These are phyloP conservation scores for Trichophyton simii DNA, from an alignment of 2,329 filamentous ascomycete genomes.

Conservation along the genomic window DNA sequence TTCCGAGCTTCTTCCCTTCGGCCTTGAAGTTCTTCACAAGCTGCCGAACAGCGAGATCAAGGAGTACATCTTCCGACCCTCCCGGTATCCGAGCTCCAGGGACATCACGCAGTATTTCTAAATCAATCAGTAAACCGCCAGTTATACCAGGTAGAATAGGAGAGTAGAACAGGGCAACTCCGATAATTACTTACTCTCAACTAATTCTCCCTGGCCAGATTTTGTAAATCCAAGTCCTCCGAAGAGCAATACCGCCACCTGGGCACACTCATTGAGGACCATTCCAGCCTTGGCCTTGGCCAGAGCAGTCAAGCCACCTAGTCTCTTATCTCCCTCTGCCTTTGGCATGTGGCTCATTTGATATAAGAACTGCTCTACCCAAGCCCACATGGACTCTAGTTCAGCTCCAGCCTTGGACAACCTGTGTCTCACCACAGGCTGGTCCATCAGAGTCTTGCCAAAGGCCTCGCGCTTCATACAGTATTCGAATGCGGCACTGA, in stretches of 20 bases:
- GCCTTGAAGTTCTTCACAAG: conserved; percentile 53
- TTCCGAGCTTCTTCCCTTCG: conserved; percentile 21
- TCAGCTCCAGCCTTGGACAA: conserved; percentile 56
- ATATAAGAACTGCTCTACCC: conserved; percentile 60
- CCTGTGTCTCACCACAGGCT: conserved; percentile 61
- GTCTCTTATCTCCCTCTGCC: conserved; percentile 36
- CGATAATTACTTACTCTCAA: conserved; percentile 46
- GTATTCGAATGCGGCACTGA: conserved; percentile 49
- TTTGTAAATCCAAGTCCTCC: conserved; percentile 62
- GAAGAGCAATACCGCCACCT: conserved; percentile 57
- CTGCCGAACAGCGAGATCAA: conserved; percentile 57
- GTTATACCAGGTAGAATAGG: not conserved
- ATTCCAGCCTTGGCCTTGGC: conserved; percentile 61
- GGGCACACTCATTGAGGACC: conserved; percentile 58
- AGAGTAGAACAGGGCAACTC: conserved; percentile 4
- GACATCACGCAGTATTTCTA: conserved; percentile 52
- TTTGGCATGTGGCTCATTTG: conserved; percentile 50
- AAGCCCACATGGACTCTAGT: conserved; percentile 58
- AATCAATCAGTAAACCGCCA: conserved; percentile 18
- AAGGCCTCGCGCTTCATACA: conserved; percentile 55
- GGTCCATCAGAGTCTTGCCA: conserved; percentile 56
- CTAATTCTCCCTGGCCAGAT: conserved; percentile 56
- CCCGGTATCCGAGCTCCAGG: conserved; percentile 52
- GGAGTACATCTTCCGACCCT: conserved; percentile 59
- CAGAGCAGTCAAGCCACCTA: conserved; percentile 60